Percentiles rank a stretch among this genome's conserved stretches.
These are phyloP conservation scores for Quercus mongolica DNA, from an alignment of 306 rosid genomes.

Conservation along the genomic window DNA sequence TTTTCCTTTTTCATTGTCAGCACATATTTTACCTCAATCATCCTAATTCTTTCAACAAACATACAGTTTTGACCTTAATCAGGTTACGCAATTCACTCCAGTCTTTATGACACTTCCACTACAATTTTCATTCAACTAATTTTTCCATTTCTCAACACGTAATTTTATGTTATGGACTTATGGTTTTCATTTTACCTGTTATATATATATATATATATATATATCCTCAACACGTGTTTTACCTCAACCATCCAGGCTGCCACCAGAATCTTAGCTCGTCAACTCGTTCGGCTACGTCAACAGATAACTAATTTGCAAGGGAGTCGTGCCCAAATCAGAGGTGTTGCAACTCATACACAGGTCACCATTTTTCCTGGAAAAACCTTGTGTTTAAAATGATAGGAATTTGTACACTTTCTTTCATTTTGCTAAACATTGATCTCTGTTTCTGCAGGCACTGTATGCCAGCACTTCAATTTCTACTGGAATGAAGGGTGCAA, in stretches of 20 bases:
- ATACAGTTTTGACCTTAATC: too few species aligned
- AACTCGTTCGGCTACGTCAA: conserved; percentile 91
- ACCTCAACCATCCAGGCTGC: conserved; percentile 56
- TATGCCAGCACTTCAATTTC: conserved; percentile 95
- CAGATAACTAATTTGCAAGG: conserved; percentile 97
- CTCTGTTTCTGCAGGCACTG: conserved; percentile 58
- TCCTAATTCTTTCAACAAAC: too few species aligned
- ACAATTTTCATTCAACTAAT: too few species aligned
- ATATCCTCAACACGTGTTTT: too few species aligned
- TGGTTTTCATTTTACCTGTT: too few species aligned
- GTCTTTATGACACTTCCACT: too few species aligned
- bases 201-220: too few species aligned
- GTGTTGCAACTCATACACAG: conserved; percentile 96
- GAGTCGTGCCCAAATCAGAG: conserved; percentile 98
- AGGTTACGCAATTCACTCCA: too few species aligned
- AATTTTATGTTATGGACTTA: too few species aligned
- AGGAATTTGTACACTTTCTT: neutral
- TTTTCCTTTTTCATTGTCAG: too few species aligned
- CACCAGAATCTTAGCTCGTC: conserved; percentile 91
- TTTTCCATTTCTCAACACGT: too few species aligned
- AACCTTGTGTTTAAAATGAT: neutral
- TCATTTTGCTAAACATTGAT: neutral
- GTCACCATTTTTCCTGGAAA: conserved; percentile 21
- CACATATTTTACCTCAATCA: too few species aligned
- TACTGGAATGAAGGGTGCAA: conserved; percentile 97